A percentile compares a stretch with the other conserved stretches of the same genome.
These are phyloP conservation scores for Calocera viscosa DNA, from an alignment of 768 basidiomycete species.

Conservation along the genomic window DNA sequence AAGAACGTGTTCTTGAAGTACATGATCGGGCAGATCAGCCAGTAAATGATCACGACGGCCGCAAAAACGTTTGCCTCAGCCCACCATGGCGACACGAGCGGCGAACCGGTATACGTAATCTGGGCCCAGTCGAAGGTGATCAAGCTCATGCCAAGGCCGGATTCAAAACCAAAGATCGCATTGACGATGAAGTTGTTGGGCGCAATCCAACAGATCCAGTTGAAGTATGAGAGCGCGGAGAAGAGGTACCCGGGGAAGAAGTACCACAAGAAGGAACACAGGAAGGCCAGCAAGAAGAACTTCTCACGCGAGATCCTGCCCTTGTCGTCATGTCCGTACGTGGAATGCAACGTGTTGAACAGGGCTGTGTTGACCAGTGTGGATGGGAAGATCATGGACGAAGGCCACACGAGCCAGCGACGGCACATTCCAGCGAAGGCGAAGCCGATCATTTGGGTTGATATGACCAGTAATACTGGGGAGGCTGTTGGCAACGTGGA, in stretches of 20 bases:
- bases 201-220: slow-evolving; percentile 32
- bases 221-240: slow-evolving; percentile 21
- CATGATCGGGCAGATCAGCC: slow-evolving; percentile 14
- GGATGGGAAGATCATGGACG: slow-evolving; percentile 22
- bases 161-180: slow-evolving; percentile 23
- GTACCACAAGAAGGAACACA: slow-evolving; percentile 21
- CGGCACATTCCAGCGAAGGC: slow-evolving; percentile 19
- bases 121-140: slow-evolving; percentile 32
- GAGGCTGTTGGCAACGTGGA: slow-evolving; percentile 11
- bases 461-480: slow-evolving; percentile 12
- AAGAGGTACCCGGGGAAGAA: slow-evolving; percentile 25
- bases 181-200: slow-evolving; percentile 28
- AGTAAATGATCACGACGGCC: slow-evolving; percentile 31
- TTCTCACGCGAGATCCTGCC: slow-evolving; percentile 15
- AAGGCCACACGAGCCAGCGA: slow-evolving; percentile 21
- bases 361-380: slow-evolving; percentile 24
- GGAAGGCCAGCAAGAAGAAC: slow-evolving; percentile 17
- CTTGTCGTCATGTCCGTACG: slow-evolving; percentile 18
- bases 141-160: slow-evolving; percentile 29
- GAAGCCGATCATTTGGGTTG: slow-evolving; percentile 20
- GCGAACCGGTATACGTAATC: slow-evolving; percentile 21
- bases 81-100: slow-evolving; percentile 30
- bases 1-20: slow-evolving; percentile 4
- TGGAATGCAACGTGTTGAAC: slow-evolving; percentile 21
- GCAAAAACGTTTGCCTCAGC: slow-evolving; percentile 30